A percentile compares a stretch with the other conserved stretches of the same genome.
These are phyloP conservation scores for Penicillium manginii DNA, from an alignment of 495 filamentous ascomycete genomes.

Conservation along the genomic window DNA sequence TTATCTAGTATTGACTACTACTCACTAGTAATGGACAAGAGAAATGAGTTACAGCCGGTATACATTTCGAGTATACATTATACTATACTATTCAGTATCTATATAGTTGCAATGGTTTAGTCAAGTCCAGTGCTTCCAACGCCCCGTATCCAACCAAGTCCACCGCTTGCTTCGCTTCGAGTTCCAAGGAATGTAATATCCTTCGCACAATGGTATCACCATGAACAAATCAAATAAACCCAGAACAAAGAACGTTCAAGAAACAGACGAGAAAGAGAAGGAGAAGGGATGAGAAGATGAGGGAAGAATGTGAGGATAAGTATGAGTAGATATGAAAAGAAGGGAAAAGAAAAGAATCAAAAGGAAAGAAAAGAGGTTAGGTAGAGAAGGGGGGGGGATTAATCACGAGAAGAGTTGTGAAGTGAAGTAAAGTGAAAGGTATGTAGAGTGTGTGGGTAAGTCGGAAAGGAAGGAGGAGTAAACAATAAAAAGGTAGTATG, in stretches of 20 bases:
- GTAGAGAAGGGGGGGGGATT: conserved; percentile 3
- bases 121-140: conserved; percentile 13
- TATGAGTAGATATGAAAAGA: not conserved
- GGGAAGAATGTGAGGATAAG: conserved; percentile 9
- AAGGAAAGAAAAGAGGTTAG: conserved; percentile 6
- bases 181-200: conserved; percentile 9
- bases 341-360: conserved; percentile 9
- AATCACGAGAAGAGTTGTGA: not conserved
- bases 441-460: not conserved
- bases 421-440: not conserved
- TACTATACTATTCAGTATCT: not conserved
- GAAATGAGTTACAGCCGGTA: too few species aligned
- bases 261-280: conserved; percentile 7
- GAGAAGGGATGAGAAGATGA: not conserved
- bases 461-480: too few species aligned
- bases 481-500: too few species aligned
- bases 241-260: conserved; percentile 13
- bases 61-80: conserved; percentile 2
- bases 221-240: too few species aligned
- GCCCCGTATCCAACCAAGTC: conserved; percentile 11
- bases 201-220: conserved; percentile 30
- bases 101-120: not conserved
- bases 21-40: too few species aligned
- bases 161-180: not conserved
- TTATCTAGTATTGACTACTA: too few species aligned